Evolutionary conservation across 1,284 basidiomycete species (phyloP).

Genomic region (Fomitiporia mediterranea): DNA sequence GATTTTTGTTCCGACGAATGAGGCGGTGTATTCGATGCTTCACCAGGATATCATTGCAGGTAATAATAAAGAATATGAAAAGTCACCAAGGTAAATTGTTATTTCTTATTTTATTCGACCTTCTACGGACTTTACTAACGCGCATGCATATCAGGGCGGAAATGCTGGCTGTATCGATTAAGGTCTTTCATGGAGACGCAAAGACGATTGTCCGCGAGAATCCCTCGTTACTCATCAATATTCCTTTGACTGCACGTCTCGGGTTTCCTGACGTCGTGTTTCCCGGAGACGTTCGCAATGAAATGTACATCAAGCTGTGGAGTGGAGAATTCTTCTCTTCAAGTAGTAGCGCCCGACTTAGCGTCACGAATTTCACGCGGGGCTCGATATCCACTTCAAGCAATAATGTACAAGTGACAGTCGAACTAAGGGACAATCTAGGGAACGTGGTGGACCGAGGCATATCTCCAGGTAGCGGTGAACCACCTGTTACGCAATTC

Average conservation of each 20-base stretch:
- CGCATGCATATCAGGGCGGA: constrained; percentile 60
- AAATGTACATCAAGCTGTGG: constrained; percentile 94
- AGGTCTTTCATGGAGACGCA: constrained; percentile 82
- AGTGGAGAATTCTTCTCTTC: constrained; percentile 74
- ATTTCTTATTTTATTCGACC: constrained; percentile 2
- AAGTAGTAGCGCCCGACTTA: constrained; percentile 50
- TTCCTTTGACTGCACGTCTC: constrained; percentile 81
- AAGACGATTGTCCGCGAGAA: constrained; percentile 78
- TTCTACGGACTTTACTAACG: background rate
- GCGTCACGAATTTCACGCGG: constrained; percentile 57
- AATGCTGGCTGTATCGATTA: constrained; percentile 83
- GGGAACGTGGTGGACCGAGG: constrained; percentile 73
- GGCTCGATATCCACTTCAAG: constrained; percentile 47
- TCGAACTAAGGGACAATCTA: constrained; percentile 79
- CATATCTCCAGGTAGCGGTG: constrained; percentile 83
- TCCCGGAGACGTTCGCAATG: constrained; percentile 88
- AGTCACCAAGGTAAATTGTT: constrained; percentile 68
- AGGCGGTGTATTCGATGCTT: constrained; percentile 85
- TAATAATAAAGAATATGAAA: constrained; percentile 79
- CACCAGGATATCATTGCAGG: constrained; percentile 92
- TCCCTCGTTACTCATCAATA: constrained; percentile 80
- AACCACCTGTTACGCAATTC: constrained; percentile 75
- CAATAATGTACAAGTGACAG: constrained; percentile 84
- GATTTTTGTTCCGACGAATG: constrained; percentile 82
- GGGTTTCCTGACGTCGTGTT: constrained; percentile 97